Percentiles rank a stretch among this genome's conserved stretches.
phyloP scores from a whole-genome alignment of 257 asterid genomes.

The Ligustrum vulgare region DNA sequence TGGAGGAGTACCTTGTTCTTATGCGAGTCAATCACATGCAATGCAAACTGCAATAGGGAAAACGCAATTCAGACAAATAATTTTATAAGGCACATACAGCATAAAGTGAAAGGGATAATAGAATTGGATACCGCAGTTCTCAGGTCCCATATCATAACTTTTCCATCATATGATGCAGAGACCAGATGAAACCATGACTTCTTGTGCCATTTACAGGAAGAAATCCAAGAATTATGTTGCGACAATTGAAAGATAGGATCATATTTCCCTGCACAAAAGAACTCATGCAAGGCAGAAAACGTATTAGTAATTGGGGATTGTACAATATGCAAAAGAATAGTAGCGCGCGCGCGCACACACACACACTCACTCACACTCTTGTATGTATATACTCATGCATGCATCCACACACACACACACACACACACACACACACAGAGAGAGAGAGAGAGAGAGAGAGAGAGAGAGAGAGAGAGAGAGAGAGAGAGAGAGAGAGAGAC shows the following conservation, averaged over 20 bases:
- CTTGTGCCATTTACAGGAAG: slow-evolving; percentile 94
- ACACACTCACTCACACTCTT: too few species aligned
- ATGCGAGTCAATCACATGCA: slow-evolving; percentile 76
- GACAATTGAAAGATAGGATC: slow-evolving; percentile 85
- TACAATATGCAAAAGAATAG: neutral
- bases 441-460: slow-evolving; percentile 24
- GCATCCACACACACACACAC: too few species aligned
- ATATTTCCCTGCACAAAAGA: slow-evolving; percentile 52
- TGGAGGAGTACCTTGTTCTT: slow-evolving; percentile 70
- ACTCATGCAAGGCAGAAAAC: neutral
- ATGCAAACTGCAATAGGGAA: slow-evolving; percentile 70
- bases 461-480: too few species aligned
- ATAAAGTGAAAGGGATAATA: slow-evolving; percentile 12
- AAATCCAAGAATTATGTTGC: slow-evolving; percentile 87
- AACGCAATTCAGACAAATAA: slow-evolving; percentile 18
- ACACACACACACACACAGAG: neutral
- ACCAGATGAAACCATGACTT: slow-evolving; percentile 88
- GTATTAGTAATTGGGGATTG: neutral
- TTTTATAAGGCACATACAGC: slow-evolving; percentile 4
- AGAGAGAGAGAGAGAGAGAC: slow-evolving; percentile 32
- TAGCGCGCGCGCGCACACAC: neutral
- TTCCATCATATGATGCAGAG: slow-evolving; percentile 94
- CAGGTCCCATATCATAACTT: slow-evolving; percentile 94
- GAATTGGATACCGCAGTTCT: slow-evolving; percentile 76
- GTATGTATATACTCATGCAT: too few species aligned